Evolutionary conservation across 208 protist genomes (phyloP).

Genomic region (Wallacemonas sp.): DNA sequence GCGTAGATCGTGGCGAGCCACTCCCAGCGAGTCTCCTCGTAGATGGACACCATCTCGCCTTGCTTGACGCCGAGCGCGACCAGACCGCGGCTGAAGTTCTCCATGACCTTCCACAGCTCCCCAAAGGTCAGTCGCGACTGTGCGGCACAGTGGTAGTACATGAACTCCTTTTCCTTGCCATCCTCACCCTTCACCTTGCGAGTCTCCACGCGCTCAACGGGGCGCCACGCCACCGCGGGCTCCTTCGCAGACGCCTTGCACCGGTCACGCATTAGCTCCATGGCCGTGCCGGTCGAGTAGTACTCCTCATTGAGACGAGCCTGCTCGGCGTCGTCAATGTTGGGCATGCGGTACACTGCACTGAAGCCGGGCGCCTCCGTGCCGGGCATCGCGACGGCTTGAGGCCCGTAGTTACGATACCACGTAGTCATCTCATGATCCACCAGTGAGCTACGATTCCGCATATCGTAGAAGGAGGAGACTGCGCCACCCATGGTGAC

Average conservation of each 20-base stretch:
- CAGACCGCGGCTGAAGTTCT: slow-evolving; percentile 49
- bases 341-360: slow-evolving; percentile 42
- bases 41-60: slow-evolving; percentile 43
- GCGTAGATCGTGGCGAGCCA: slow-evolving; percentile 69
- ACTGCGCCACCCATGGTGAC: slow-evolving; percentile 44
- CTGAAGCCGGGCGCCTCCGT: slow-evolving; percentile 30
- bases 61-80: slow-evolving; percentile 24
- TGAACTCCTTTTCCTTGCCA: slow-evolving; percentile 28
- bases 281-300: slow-evolving; percentile 35
- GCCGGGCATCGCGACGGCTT: slow-evolving; percentile 21
- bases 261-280: slow-evolving; percentile 27
- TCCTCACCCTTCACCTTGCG: slow-evolving; percentile 19
- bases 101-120: slow-evolving; percentile 52
- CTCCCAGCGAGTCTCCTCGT: slow-evolving; percentile 79
- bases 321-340: slow-evolving; percentile 31
- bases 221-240: slow-evolving; percentile 59
- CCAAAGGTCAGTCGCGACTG: slow-evolving; percentile 34
- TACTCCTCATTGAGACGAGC: slow-evolving; percentile 24
- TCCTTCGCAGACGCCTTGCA: slow-evolving; percentile 11
- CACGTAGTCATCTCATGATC: slow-evolving; percentile 30
- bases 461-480: slow-evolving; percentile 32
- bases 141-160: slow-evolving; percentile 48
- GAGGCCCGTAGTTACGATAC: slow-evolving; percentile 28
- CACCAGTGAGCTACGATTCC: slow-evolving; percentile 26
- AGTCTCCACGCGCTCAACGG: slow-evolving; percentile 46